A percentile compares a stretch with the other conserved stretches of the same genome.
Evolutionary conservation across 768 basidiomycete genomes (phyloP).

Genomic region (Tulasnella sp.): DNA sequence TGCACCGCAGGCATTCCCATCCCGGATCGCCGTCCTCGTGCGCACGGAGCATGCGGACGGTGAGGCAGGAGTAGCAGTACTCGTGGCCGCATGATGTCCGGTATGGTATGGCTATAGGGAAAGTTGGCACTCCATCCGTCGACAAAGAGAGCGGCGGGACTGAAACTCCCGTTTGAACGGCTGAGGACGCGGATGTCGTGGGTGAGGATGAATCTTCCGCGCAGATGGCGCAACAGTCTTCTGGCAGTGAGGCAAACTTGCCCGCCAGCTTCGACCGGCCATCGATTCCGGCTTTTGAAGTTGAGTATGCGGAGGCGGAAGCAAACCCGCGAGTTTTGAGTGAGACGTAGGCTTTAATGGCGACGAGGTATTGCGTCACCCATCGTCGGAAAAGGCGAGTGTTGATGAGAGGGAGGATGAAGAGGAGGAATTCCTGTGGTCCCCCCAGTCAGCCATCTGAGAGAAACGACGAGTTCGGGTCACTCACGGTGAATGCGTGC

Average conservation of each 20-base stretch:
- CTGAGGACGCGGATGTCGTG: constrained; percentile 1
- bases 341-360: neutral
- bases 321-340: neutral
- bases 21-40: constrained; percentile 41
- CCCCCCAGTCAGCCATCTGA: neutral
- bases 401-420: constrained; percentile 77
- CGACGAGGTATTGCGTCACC: constrained; percentile 28
- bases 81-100: constrained; percentile 70
- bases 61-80: constrained; percentile 92
- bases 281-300: neutral
- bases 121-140: constrained; percentile 27
- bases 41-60: constrained; percentile 64
- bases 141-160: neutral
- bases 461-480: neutral
- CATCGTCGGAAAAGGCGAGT: constrained; percentile 51
- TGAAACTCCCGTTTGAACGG: neutral
- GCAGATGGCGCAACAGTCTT: constrained; percentile 84
- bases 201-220: constrained; percentile 52
- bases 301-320: neutral
- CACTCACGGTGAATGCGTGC: constrained; percentile 89
- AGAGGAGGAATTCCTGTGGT: constrained; percentile 83
- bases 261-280: constrained; percentile 27
- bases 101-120: constrained; percentile 74
- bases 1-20: constrained; percentile 81
- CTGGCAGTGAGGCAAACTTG: constrained; percentile 56